Base-by-base conservation (phyloP, 1,284 basidiomycete genomes). In the Ganoderma lucidum region DNA sequence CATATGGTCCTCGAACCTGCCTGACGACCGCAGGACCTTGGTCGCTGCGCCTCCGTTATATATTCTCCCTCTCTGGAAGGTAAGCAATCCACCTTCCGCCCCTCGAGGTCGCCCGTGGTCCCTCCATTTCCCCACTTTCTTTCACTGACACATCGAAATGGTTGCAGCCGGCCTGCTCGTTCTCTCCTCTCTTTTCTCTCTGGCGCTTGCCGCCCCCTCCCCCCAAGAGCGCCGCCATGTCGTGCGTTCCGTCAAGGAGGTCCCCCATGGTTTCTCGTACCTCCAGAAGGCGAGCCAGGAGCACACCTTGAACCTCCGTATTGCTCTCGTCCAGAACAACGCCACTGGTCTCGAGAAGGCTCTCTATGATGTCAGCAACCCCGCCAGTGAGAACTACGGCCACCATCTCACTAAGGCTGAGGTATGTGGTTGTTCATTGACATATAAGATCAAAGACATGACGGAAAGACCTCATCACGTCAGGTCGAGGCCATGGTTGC, bases 91-190 rank as follows among this genome's bases (percentile, higher is more conserved):
- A 73, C 72, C 70, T 71, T 70, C 68, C 61, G 58, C 68, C 64
- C 23, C 72, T 86, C 74, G 90, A 80, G 78, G 86, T 88, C 32
- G 90, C 87, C 41, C 85, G 79, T 65, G 88, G 58, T 77, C 75
- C 68, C 69, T 73, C 64, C 63, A 55, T 69, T 64, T 70, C 63
- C 60, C 64, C 67, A 68, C 68, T 71, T 71, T 73, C 70, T 23
- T 71, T 71, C 63, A 59, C 64, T 73, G 64, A 63, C 63, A 37
- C 39, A 51, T 67, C 74, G 70, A 63, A 65, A 76, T 76, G 75
- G 73, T 76, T 65, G 72, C 75, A 71, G 71, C 70, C 64, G 68
- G 73, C 62, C 70, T 76, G 66, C 66, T 76, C 70, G 70, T 71
- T 70, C 62, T 77, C 64, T 69, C 73, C 64, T 66, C 71, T 67